phyloP scores from a whole-genome alignment of 2,329 filamentous ascomycete species.

The Chrysoporthe cubensis region DNA sequence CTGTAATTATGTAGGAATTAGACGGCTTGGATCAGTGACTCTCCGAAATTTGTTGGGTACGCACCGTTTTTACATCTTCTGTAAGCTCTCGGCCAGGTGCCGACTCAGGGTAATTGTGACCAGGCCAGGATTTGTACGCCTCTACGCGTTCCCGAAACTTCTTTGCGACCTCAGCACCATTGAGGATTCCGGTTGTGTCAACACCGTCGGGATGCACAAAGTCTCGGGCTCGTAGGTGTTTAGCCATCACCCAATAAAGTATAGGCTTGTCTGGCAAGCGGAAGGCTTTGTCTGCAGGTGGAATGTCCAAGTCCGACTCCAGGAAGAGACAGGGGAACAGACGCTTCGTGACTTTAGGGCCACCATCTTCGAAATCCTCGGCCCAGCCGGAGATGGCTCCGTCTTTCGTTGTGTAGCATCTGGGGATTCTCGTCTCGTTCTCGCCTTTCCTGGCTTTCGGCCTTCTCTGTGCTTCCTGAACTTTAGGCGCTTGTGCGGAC shows the following conservation, averaged over 20 bases:
- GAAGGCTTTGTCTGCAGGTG: not conserved
- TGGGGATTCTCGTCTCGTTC: not conserved
- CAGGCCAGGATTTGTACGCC: not conserved
- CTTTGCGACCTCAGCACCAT: not conserved
- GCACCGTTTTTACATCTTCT: not conserved
- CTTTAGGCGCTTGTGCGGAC: not conserved
- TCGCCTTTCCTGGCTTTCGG: not conserved
- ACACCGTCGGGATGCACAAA: not conserved
- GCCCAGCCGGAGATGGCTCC: not conserved
- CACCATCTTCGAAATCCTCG: not conserved
- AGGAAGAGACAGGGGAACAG: conserved; percentile 9
- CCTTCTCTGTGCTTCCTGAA: not conserved
- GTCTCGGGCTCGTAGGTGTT: not conserved
- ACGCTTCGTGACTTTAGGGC: not conserved
- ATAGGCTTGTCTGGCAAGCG: not conserved
- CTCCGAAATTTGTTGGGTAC: not conserved
- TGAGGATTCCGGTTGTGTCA: not conserved
- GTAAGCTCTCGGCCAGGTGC: not conserved
- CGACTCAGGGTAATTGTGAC: no score
- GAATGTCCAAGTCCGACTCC: not conserved
- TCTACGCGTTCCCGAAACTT: not conserved
- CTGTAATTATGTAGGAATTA: not conserved
- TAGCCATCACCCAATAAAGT: conserved; percentile 1
- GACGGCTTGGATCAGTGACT: not conserved
- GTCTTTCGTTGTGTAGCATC: conserved; percentile 1